Conservation (phyloP, 169 alveolate genomes). For the Plasmodium coatneyi region DNA sequence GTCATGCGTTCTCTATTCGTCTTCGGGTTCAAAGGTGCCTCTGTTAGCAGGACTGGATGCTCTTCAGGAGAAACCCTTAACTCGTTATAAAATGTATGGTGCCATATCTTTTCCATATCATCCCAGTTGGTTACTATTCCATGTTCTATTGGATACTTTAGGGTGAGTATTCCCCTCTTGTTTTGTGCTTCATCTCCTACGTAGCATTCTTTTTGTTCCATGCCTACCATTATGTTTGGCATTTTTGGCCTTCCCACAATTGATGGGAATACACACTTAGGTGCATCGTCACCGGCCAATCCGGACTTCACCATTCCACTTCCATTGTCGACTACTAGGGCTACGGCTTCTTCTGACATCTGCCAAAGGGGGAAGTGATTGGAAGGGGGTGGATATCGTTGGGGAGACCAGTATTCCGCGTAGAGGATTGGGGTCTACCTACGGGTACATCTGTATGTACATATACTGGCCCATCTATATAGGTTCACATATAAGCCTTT, state of each 20-base stretch:
- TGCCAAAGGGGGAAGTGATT: not conserved
- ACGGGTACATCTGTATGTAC: not conserved
- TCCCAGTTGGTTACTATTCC: slow-evolving; percentile 99
- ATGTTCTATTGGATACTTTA: slow-evolving; percentile 98
- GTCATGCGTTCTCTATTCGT: slow-evolving; percentile 98
- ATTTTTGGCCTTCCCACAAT: slow-evolving; percentile 98
- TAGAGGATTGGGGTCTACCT: not conserved
- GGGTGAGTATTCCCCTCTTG: slow-evolving; percentile 97
- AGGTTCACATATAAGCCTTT: not conserved
- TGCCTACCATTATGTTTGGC: slow-evolving; percentile 96
- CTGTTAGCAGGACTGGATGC: slow-evolving; percentile 96
- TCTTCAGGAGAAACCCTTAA: slow-evolving; percentile 97
- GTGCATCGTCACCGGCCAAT: slow-evolving; percentile 99
- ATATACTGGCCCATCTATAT: not conserved
- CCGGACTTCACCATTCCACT: slow-evolving; percentile 99
- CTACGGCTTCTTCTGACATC: slow-evolving; percentile 82
- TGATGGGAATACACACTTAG: slow-evolving; percentile 98
- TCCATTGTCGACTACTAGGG: slow-evolving; percentile 98
- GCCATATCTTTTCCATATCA: slow-evolving; percentile 99
- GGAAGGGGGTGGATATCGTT: too few relatives aligned
- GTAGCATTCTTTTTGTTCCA: slow-evolving; percentile 96
- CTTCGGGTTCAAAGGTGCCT: slow-evolving; percentile 98
- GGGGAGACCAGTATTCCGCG: not conserved
- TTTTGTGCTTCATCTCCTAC: slow-evolving; percentile 99
- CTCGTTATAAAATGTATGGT: slow-evolving; percentile 97